Percentiles rank a stretch among this genome's conserved stretches.
These are phyloP conservation scores for Pythium volutum DNA, from an alignment of 352 stramenopile genomes.

Conservation along the genomic window DNA sequence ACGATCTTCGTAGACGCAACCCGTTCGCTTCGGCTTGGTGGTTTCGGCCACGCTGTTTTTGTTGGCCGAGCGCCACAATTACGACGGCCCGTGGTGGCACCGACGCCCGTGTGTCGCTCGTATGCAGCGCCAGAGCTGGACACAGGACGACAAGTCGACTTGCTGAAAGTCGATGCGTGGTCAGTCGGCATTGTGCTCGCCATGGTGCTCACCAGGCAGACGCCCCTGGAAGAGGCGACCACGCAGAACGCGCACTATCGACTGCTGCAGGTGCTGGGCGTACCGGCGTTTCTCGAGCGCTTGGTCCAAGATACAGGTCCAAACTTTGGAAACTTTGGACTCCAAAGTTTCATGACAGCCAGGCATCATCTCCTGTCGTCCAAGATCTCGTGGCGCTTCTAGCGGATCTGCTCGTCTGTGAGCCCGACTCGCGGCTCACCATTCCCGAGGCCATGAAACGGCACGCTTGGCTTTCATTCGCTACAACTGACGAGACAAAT, in stretches of 20 bases:
- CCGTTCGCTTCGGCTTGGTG: slow-evolving; percentile 14
- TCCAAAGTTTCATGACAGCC: no score
- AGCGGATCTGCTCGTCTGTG: slow-evolving; percentile 12
- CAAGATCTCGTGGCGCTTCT: slow-evolving; percentile 16
- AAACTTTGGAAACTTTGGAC: background rate
- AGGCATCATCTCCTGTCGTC: slow-evolving; percentile 6
- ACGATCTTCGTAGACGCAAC: slow-evolving; percentile 24
- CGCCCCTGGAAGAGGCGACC: slow-evolving; percentile 14
- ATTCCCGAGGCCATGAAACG: slow-evolving; percentile 4
- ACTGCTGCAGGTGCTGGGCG: slow-evolving; percentile 19
- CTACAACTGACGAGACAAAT: background rate
- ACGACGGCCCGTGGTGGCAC: background rate
- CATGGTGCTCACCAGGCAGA: slow-evolving; percentile 23
- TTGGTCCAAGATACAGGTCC: slow-evolving; percentile 4
- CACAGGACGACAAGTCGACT: slow-evolving; percentile 21
- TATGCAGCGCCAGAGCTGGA: slow-evolving; percentile 26
- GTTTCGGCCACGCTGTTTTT: slow-evolving; percentile 21
- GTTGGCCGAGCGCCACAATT: background rate
- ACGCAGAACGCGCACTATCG: slow-evolving; percentile 15
- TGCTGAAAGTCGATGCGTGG: slow-evolving; percentile 31
- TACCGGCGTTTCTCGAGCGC: slow-evolving; percentile 16
- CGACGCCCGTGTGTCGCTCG: slow-evolving; percentile 2
- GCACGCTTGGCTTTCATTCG: slow-evolving; percentile 15
- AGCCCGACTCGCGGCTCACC: slow-evolving; percentile 12
- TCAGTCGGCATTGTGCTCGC: slow-evolving; percentile 29